Conservation (phyloP, 2,329 filamentous ascomycete species). For the Colletotrichum trifolii region DNA sequence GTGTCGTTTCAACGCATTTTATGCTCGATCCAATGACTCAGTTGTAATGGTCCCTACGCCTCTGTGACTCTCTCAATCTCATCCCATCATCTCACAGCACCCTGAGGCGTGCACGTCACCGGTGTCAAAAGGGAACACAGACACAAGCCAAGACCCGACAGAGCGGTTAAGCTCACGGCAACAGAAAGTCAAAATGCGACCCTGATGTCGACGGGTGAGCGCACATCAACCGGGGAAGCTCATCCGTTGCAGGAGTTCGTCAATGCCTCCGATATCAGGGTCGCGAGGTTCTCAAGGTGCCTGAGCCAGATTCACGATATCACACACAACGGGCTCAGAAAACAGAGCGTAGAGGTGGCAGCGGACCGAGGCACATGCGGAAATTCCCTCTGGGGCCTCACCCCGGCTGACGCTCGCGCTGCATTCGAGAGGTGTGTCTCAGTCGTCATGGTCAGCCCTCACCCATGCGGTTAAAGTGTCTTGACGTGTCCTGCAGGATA, state of each 20-base stretch:
- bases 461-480: neutral
- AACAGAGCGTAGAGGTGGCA: neutral
- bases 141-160: neutral
- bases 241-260: constrained; percentile 1
- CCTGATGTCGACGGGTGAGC: neutral
- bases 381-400: neutral
- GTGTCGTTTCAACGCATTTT: no score
- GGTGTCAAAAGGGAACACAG: neutral
- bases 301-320: neutral
- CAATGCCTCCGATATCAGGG: neutral
- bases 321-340: neutral
- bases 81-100: neutral
- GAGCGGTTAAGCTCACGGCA: neutral
- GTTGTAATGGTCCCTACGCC: no score
- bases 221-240: neutral
- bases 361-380: neutral
- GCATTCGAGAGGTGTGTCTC: neutral
- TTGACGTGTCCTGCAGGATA: constrained; percentile 10
- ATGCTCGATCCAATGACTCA: no score
- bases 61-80: neutral
- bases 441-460: neutral
- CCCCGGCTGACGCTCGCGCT: no score
- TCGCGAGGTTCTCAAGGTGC: neutral
- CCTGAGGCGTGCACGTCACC: neutral
- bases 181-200: constrained; percentile 12